Evolutionary conservation across 208 protist species (phyloP).

Genomic region (Leishmania guyanensis): DNA sequence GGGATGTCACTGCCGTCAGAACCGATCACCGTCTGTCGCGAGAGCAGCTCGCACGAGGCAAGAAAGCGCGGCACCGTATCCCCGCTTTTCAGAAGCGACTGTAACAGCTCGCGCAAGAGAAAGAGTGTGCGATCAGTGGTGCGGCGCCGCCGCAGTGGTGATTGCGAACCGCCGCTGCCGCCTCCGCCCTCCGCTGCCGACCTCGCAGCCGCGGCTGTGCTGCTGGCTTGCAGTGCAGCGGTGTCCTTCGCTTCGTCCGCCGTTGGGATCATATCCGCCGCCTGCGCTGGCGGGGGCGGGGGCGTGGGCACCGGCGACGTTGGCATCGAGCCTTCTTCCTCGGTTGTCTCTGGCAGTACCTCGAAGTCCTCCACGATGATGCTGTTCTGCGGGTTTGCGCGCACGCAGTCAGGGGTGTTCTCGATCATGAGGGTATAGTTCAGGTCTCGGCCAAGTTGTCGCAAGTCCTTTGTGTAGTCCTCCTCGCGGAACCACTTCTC

Average conservation of each 20-base stretch:
- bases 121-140: conserved; percentile 78
- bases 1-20: conserved; percentile 65
- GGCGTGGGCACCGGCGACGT: conserved; percentile 14
- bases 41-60: conserved; percentile 65
- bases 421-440: conserved; percentile 88
- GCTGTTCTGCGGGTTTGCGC: conserved; percentile 77
- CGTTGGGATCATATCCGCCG: neutral
- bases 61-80: conserved; percentile 85
- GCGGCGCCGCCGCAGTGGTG: conserved; percentile 33
- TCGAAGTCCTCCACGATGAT: conserved; percentile 91
- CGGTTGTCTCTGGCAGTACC: conserved; percentile 40
- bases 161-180: neutral
- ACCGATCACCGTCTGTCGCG: conserved; percentile 53
- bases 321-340: conserved; percentile 21
- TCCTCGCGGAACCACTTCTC: conserved; percentile 74
- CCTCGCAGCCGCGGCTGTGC: neutral
- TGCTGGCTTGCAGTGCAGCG: neutral
- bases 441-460: conserved; percentile 69
- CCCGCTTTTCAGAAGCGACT: conserved; percentile 58
- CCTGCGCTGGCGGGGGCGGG: conserved; percentile 18
- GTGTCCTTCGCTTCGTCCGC: neutral
- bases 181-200: neutral
- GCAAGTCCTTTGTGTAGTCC: conserved; percentile 89
- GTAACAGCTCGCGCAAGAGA: conserved; percentile 71
- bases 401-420: conserved; percentile 88